Evolutionary conservation across 2,329 filamentous ascomycete genomes (phyloP).

Genomic region (Calonectria montana): DNA sequence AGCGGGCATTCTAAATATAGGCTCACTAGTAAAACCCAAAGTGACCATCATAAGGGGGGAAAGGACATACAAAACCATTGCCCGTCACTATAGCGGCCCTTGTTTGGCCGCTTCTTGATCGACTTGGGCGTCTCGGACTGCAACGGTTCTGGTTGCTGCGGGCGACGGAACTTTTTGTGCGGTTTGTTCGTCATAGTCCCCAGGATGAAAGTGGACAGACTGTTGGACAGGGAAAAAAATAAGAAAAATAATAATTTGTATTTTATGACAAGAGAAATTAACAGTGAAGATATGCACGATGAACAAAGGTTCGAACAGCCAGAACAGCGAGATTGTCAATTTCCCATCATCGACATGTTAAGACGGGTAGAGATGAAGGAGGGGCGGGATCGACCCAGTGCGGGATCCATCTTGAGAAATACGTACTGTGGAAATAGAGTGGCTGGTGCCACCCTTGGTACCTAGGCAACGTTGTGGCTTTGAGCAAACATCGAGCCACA

Average conservation of each 20-base stretch:
- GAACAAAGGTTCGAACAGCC: neutral
- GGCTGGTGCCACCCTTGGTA: neutral
- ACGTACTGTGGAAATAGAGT: neutral
- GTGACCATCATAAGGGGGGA: too few species aligned
- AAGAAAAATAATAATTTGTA: neutral
- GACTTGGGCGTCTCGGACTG: slow-evolving; percentile 40
- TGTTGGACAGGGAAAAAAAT: too few species aligned
- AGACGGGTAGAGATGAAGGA: neutral
- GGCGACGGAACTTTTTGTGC: slow-evolving; percentile 9
- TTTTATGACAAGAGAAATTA: neutral
- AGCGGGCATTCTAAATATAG: too few species aligned
- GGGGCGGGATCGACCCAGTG: neutral
- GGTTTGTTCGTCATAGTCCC: neutral
- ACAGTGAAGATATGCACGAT: neutral
- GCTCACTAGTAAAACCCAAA: neutral
- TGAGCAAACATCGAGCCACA: neutral
- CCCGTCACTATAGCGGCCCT: slow-evolving; percentile 48
- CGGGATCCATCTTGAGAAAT: neutral
- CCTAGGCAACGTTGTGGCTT: neutral
- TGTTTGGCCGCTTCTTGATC: slow-evolving; percentile 44
- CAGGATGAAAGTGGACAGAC: neutral
- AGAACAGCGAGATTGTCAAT: neutral
- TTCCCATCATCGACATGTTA: neutral
- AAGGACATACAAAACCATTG: slow-evolving; percentile 47
- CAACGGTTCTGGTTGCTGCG: neutral